Conservation (phyloP, 176 grass and related monocot species). For the Puya raimondii region DNA sequence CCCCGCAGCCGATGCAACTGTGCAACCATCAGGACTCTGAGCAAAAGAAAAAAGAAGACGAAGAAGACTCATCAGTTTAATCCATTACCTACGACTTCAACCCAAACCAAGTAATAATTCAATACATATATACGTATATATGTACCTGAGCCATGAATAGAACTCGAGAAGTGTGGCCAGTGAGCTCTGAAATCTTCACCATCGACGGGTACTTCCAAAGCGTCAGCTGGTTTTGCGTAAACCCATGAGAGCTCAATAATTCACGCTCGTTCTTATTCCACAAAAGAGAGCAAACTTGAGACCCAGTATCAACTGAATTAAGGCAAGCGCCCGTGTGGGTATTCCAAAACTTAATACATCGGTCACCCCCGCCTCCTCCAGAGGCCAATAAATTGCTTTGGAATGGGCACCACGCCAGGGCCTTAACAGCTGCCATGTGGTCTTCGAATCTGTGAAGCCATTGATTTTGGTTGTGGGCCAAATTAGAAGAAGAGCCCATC, state of each 20-base stretch:
- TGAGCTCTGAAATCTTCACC: slow-evolving; percentile 20
- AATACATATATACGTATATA: not conserved
- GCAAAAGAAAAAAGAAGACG: slow-evolving; percentile 4
- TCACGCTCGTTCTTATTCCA: slow-evolving; percentile 17
- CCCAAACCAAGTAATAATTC: not conserved
- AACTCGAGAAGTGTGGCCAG: slow-evolving; percentile 12
- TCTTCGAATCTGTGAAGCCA: slow-evolving; percentile 55
- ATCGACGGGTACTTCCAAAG: slow-evolving; percentile 20
- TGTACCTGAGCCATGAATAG: slow-evolving; percentile 18
- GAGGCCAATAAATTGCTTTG: slow-evolving; percentile 59
- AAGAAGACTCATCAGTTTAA: no score
- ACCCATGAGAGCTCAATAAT: slow-evolving; percentile 14
- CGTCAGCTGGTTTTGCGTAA: slow-evolving; percentile 10
- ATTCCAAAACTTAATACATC: slow-evolving; percentile 54
- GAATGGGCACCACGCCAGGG: slow-evolving; percentile 65
- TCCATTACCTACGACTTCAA: no score
- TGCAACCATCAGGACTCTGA: slow-evolving; percentile 67
- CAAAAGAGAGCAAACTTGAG: slow-evolving; percentile 14
- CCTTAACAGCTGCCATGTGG: slow-evolving; percentile 56
- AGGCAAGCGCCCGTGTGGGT: slow-evolving; percentile 3
- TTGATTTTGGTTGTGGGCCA: slow-evolving; percentile 41
- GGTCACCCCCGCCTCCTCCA: slow-evolving; percentile 37
- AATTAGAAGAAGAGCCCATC: slow-evolving; percentile 31
- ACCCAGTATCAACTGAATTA: slow-evolving; percentile 12
- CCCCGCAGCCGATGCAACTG: slow-evolving; percentile 54